A percentile compares a stretch with the other conserved stretches of the same genome.
phyloP scores from a whole-genome alignment of 306 rosid species.

The Astragalus glycyphyllos region DNA sequence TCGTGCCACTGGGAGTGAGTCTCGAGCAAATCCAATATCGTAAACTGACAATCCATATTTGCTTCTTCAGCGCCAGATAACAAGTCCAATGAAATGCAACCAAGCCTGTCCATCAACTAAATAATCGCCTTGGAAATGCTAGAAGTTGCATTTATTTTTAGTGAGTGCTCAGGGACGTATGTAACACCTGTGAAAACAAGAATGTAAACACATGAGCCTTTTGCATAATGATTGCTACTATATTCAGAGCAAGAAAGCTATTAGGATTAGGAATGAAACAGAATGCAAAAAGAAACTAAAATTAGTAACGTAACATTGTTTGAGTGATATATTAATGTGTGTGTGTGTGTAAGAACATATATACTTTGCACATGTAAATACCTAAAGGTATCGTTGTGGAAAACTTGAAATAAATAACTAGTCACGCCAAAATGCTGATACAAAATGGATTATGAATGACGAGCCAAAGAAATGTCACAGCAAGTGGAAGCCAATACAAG shows the following conservation, averaged over 20 bases:
- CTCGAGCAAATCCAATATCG: slow-evolving; percentile 32
- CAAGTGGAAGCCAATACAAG: slow-evolving; percentile 26
- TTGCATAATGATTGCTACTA: slow-evolving; percentile 29
- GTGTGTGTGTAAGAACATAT: background rate
- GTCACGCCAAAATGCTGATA: background rate
- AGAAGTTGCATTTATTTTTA: slow-evolving; percentile 91
- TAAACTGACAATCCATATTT: slow-evolving; percentile 35
- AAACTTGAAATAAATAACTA: slow-evolving; percentile 30
- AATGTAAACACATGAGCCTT: slow-evolving; percentile 31
- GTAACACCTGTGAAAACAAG: slow-evolving; percentile 69
- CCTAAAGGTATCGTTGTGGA: background rate
- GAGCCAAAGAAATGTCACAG: slow-evolving; percentile 21
- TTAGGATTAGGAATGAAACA: slow-evolving; percentile 10
- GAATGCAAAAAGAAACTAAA: slow-evolving; percentile 31
- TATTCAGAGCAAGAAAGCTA: slow-evolving; percentile 9
- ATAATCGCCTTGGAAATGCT: slow-evolving; percentile 86
- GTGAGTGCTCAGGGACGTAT: slow-evolving; percentile 83
- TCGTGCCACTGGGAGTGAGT: slow-evolving; percentile 41
- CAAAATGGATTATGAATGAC: slow-evolving; percentile 15
- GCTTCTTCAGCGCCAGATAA: slow-evolving; percentile 30
- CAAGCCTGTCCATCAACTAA: slow-evolving; percentile 41
- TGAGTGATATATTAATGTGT: background rate
- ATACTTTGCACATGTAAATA: slow-evolving; percentile 21
- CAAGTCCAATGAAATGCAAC: slow-evolving; percentile 40
- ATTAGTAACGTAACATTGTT: background rate